Evolutionary conservation across 2,329 filamentous ascomycete species (phyloP).

Genomic region (Penicillium carneum): DNA sequence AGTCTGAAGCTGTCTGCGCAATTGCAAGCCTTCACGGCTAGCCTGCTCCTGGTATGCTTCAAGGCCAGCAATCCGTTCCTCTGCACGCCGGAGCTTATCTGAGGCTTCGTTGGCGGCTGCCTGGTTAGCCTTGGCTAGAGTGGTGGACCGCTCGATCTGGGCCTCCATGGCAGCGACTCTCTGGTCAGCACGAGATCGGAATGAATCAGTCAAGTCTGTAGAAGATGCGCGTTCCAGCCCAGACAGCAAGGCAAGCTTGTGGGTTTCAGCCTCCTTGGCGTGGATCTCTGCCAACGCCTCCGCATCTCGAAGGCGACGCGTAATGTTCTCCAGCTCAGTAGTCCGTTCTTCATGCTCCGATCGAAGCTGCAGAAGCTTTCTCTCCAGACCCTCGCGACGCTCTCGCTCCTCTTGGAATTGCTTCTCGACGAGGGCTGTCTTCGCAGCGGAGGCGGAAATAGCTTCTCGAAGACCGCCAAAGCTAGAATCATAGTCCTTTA

Average conservation of each 20-base stretch:
- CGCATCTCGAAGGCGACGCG: slow-evolving; percentile 78
- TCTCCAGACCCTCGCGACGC: slow-evolving; percentile 76
- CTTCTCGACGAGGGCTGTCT: slow-evolving; percentile 76
- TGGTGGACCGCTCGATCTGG: slow-evolving; percentile 79
- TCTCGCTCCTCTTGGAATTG: slow-evolving; percentile 79
- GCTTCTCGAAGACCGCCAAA: slow-evolving; percentile 79
- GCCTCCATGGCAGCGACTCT: slow-evolving; percentile 76
- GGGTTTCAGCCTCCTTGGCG: slow-evolving; percentile 83
- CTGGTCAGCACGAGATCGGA: slow-evolving; percentile 53
- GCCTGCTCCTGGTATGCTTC: slow-evolving; percentile 98
- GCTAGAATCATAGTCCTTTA: slow-evolving; percentile 73
- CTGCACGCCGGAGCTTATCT: slow-evolving; percentile 87
- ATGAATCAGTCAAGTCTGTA: slow-evolving; percentile 47
- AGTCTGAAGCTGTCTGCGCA: slow-evolving; percentile 86
- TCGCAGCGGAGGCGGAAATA: slow-evolving; percentile 78
- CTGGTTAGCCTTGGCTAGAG: slow-evolving; percentile 85
- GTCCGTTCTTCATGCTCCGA: slow-evolving; percentile 82
- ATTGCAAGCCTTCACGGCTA: slow-evolving; percentile 87
- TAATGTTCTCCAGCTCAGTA: slow-evolving; percentile 76
- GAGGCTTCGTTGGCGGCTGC: slow-evolving; percentile 84
- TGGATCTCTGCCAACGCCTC: slow-evolving; percentile 89
- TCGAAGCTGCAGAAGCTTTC: slow-evolving; percentile 77
- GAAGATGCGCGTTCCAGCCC: slow-evolving; percentile 77
- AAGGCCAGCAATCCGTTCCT: slow-evolving; percentile 93
- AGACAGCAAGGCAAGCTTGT: slow-evolving; percentile 80